Conservation (phyloP, 306 rosid genomes). For the Dryas alaskensis region DNA sequence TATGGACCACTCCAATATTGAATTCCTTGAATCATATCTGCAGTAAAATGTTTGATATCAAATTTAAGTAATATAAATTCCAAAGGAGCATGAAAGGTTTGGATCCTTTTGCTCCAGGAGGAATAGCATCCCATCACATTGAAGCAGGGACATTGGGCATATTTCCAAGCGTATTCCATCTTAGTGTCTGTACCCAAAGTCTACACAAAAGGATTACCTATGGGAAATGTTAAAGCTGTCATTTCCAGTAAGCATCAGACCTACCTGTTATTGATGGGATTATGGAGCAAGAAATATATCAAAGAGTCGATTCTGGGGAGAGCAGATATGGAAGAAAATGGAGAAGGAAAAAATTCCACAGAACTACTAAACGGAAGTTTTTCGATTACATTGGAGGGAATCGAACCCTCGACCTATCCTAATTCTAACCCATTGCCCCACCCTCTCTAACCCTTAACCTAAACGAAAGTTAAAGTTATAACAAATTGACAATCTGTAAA, state of each 20-base stretch:
- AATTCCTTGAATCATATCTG: constrained; percentile 90
- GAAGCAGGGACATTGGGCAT: not conserved
- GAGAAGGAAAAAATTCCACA: not conserved
- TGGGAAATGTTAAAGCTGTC: too few species aligned
- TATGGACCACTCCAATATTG: constrained; percentile 86
- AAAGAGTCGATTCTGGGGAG: not conserved
- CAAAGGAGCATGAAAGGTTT: not conserved
- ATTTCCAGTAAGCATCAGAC: not conserved
- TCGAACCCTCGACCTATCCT: too few species aligned
- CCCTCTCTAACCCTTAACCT: too few species aligned
- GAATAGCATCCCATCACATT: not conserved
- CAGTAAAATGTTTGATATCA: constrained; percentile 13
- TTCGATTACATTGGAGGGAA: too few species aligned
- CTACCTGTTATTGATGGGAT: not conserved
- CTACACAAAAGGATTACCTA: not conserved
- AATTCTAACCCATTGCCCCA: too few species aligned
- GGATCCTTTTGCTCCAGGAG: constrained; percentile 1
- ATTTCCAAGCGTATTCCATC: not conserved
- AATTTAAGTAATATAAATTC: not conserved
- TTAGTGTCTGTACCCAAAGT: not conserved
- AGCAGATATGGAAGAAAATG: not conserved
- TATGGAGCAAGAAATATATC: not conserved
- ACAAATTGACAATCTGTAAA: not conserved
- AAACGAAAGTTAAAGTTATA: not conserved
- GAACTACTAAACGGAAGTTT: not conserved